Percentiles rank a stretch among this genome's conserved stretches.
These are phyloP conservation scores for Ganoderma resinaceum DNA, from an alignment of 1,284 basidiomycete genomes.

Conservation along the genomic window DNA sequence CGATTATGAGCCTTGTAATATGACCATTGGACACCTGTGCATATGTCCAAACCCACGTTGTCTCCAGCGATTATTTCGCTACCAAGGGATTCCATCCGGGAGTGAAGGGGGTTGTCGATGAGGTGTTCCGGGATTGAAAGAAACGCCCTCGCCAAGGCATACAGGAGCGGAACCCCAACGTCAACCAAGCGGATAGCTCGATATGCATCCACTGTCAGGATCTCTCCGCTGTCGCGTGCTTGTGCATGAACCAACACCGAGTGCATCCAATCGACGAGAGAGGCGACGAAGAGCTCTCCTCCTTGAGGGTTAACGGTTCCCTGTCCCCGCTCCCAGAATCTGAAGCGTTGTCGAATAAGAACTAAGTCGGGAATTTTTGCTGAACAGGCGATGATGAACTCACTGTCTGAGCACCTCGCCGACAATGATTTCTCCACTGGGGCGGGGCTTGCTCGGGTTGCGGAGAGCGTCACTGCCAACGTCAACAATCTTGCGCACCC, in stretches of 20 bases:
- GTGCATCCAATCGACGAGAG: conserved; percentile 38
- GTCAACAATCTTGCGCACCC: conserved; percentile 38
- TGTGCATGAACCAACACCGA: conserved; percentile 41
- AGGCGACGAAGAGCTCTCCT: conserved; percentile 29
- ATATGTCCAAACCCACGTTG: conserved; percentile 42
- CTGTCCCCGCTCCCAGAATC: conserved; percentile 28
- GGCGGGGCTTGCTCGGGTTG: conserved; percentile 2
- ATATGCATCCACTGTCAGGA: conserved; percentile 40
- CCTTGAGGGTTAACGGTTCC: conserved; percentile 15
- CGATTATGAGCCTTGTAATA: background rate
- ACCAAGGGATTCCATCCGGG: conserved; percentile 36
- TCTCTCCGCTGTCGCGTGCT: conserved; percentile 32
- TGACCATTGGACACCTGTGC: background rate
- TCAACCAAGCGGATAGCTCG: conserved; percentile 44
- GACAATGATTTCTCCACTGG: background rate
- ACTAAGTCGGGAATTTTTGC: background rate
- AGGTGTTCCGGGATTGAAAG: conserved; percentile 44
- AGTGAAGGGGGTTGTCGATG: conserved; percentile 33
- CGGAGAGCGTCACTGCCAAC: background rate
- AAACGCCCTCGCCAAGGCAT: conserved; percentile 42
- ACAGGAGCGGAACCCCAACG: conserved; percentile 40
- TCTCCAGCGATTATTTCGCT: conserved; percentile 21
- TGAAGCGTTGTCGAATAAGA: background rate
- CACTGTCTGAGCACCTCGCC: conserved; percentile 3
- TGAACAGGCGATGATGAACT: too few species aligned